Conservation (phyloP, 2,329 filamentous ascomycete species). For the Hypoxylon sp. region DNA sequence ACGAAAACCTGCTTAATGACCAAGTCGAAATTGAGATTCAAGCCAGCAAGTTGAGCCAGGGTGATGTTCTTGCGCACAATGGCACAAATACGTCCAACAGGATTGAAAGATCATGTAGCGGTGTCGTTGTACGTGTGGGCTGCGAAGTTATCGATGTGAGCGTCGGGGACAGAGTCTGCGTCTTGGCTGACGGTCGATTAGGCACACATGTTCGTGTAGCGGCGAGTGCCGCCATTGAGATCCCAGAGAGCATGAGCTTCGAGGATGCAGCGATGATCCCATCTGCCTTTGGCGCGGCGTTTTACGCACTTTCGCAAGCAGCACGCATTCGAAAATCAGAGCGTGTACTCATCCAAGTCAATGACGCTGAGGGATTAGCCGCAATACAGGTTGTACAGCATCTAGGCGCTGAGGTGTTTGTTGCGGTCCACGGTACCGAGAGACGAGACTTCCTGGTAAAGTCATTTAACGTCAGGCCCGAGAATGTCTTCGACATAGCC, state of each 20-base stretch:
- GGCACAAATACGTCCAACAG: neutral
- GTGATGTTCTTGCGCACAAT: constrained; percentile 27
- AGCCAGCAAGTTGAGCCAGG: constrained; percentile 36
- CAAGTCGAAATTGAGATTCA: constrained; percentile 43
- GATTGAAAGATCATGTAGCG: constrained; percentile 43
- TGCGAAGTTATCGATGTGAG: constrained; percentile 27
- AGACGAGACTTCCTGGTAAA: constrained; percentile 39
- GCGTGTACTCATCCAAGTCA: constrained; percentile 41
- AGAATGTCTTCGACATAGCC: constrained; percentile 33
- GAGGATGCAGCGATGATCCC: constrained; percentile 42
- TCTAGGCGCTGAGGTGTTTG: constrained; percentile 39
- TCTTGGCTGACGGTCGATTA: constrained; percentile 26
- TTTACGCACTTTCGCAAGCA: constrained; percentile 41
- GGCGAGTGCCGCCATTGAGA: constrained; percentile 29
- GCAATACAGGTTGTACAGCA: constrained; percentile 42
- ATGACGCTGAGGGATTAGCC: constrained; percentile 36
- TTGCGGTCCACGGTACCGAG: constrained; percentile 38
- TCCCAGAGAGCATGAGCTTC: constrained; percentile 34
- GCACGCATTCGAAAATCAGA: constrained; percentile 41
- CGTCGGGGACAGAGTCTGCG: constrained; percentile 39
- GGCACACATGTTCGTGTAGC: constrained; percentile 34
- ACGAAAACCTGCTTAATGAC: constrained; percentile 28
- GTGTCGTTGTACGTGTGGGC: constrained; percentile 37
- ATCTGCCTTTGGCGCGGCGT: constrained; percentile 40
- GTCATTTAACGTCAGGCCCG: constrained; percentile 31